A percentile compares a stretch with the other conserved stretches of the same genome.
phyloP scores from a whole-genome alignment of 2,329 filamentous ascomycete genomes.

The Aureobasidium sp. region DNA sequence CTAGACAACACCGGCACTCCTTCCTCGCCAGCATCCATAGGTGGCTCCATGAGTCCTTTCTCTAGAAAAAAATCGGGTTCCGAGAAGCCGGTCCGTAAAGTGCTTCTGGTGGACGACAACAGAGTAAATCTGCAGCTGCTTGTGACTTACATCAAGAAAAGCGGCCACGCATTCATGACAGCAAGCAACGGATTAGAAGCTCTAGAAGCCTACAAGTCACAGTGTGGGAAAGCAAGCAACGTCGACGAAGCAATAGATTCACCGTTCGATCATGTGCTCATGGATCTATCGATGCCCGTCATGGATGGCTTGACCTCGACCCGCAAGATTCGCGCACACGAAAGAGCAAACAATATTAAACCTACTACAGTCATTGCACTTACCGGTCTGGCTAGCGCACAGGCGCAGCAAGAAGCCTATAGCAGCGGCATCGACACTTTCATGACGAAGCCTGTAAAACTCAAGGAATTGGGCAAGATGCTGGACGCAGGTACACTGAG shows the following conservation, averaged over 20 bases:
- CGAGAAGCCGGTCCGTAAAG: background rate
- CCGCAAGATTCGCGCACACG: conserved; percentile 16
- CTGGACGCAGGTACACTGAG: background rate
- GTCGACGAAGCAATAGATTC: background rate
- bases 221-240: background rate
- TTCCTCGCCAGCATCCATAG: background rate
- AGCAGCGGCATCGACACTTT: conserved; percentile 24
- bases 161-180: conserved; percentile 18
- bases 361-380: conserved; percentile 22
- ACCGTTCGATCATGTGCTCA: conserved; percentile 37
- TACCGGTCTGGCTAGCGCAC: conserved; percentile 25
- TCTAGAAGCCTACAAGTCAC: conserved; percentile 30
- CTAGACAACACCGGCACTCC: background rate
- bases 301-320: conserved; percentile 14
- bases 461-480: conserved; percentile 12
- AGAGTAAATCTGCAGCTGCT: conserved; percentile 20
- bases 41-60: background rate
- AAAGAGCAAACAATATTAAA: conserved; percentile 15
- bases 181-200: conserved; percentile 41
- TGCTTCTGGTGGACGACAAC: conserved; percentile 22
- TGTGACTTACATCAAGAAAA: conserved; percentile 15
- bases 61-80: background rate
- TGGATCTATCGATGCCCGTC: conserved; percentile 28
- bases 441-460: conserved; percentile 25
- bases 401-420: conserved; percentile 24